Conservation (phyloP, 2,329 filamentous ascomycete species). For the Monascus ruber region DNA sequence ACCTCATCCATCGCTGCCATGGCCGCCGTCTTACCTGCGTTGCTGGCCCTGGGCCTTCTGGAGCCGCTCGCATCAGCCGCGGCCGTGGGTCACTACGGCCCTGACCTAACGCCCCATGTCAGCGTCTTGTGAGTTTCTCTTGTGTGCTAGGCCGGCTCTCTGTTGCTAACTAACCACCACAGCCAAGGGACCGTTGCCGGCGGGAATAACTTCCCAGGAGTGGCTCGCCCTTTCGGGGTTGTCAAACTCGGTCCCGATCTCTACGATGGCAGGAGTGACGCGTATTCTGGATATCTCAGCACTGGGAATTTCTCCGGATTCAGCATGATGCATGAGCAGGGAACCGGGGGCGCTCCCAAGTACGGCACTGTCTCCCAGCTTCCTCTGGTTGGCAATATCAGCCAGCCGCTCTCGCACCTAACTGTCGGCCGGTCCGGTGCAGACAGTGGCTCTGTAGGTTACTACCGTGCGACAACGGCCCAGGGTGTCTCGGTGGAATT, state of each 20-base stretch:
- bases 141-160: constrained; percentile 2
- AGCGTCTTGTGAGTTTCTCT: constrained; percentile 16
- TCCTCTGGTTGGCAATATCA: constrained; percentile 40
- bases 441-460: constrained; percentile 47
- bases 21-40: no score
- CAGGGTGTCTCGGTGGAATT: constrained; percentile 49
- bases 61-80: no score
- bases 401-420: constrained; percentile 45
- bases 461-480: constrained; percentile 46
- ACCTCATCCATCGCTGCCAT: no score
- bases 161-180: neutral
- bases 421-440: constrained; percentile 43
- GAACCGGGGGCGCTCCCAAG: constrained; percentile 58
- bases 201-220: constrained; percentile 34
- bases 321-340: constrained; percentile 54
- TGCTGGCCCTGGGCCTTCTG: no score
- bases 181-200: constrained; percentile 22
- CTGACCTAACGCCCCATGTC: constrained; percentile 15
- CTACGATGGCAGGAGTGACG: constrained; percentile 19
- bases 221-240: constrained; percentile 30
- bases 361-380: constrained; percentile 56
- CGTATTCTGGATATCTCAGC: constrained; percentile 31
- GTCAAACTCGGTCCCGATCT: constrained; percentile 36
- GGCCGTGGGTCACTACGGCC: no score
- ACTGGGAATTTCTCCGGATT: constrained; percentile 48